A percentile compares a stretch with the other conserved stretches of the same genome.
Conservation (phyloP, 1,139 yeast species). For the Sugiyamaella pinicola region DNA sequence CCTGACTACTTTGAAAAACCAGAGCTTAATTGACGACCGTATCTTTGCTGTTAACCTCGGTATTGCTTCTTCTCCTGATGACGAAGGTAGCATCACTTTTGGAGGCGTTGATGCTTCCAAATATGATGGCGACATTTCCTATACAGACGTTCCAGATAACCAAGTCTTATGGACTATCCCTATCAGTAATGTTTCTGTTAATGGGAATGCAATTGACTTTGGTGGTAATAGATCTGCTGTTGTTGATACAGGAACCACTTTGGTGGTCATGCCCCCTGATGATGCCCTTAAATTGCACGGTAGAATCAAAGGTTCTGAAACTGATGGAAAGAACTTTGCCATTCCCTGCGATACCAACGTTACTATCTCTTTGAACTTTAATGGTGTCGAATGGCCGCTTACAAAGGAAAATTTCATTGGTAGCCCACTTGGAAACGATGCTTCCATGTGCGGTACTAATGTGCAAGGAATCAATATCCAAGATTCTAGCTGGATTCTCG, state of each 20-base stretch:
- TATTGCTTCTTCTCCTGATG: constrained; percentile 40
- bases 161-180: constrained; percentile 58
- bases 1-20: constrained; percentile 45
- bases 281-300: constrained; percentile 60
- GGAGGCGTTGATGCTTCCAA: constrained; percentile 49
- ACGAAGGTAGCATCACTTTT: constrained; percentile 50
- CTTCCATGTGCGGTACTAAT: constrained; percentile 66
- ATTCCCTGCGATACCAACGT: constrained; percentile 56
- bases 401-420: constrained; percentile 54
- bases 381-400: constrained; percentile 51
- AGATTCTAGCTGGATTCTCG: constrained; percentile 51
- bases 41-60: constrained; percentile 51
- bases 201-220: constrained; percentile 43
- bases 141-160: constrained; percentile 46
- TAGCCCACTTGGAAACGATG: constrained; percentile 44
- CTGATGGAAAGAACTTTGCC: constrained; percentile 63
- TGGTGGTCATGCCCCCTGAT: constrained; percentile 56
- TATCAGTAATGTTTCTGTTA: constrained; percentile 46
- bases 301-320: constrained; percentile 51
- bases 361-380: constrained; percentile 47
- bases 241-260: constrained; percentile 69
- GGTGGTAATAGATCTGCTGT: constrained; percentile 50
- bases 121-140: constrained; percentile 49
- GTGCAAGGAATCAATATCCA: constrained; percentile 53
- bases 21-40: constrained; percentile 43